phyloP scores from a whole-genome alignment of 1,284 basidiomycete genomes.

The Golubevia sp. region DNA sequence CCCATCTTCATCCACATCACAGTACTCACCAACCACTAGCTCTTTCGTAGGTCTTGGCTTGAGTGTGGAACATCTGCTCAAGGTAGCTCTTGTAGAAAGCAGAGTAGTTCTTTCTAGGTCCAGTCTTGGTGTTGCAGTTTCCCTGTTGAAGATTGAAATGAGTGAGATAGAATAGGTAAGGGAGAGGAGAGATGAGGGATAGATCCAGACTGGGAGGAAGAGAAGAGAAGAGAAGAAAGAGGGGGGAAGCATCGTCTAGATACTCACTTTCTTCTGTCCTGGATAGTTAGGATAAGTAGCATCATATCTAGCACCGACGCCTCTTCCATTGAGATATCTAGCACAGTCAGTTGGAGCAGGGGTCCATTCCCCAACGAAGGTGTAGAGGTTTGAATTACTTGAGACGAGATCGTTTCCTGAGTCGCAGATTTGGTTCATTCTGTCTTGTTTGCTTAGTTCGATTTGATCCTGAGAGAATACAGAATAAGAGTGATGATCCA shows the following conservation, averaged over 20 bases:
- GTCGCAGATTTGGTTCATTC: not conserved
- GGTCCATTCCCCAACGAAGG: conserved; percentile 53
- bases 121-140: conserved; percentile 24
- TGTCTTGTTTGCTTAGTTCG: not conserved
- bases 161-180: no score
- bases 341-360: conserved; percentile 81
- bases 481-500: conserved; percentile 53
- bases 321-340: conserved; percentile 71
- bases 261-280: no score
- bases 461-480: conserved; percentile 28
- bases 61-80: conserved; percentile 44
- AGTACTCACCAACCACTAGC: not conserved
- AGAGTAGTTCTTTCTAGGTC: conserved; percentile 30
- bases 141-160: conserved; percentile 16
- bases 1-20: no score
- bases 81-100: conserved; percentile 39
- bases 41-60: conserved; percentile 41
- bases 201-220: no score
- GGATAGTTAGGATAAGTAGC: conserved; percentile 71
- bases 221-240: no score
- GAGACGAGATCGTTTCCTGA: not conserved
- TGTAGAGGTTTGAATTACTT: not conserved
- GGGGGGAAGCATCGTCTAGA: no score
- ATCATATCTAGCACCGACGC: conserved; percentile 77
- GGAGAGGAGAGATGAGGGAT: no score